Evolutionary conservation across 805 yeast species (phyloP).

Genomic region (Priceomyces haplophilus): DNA sequence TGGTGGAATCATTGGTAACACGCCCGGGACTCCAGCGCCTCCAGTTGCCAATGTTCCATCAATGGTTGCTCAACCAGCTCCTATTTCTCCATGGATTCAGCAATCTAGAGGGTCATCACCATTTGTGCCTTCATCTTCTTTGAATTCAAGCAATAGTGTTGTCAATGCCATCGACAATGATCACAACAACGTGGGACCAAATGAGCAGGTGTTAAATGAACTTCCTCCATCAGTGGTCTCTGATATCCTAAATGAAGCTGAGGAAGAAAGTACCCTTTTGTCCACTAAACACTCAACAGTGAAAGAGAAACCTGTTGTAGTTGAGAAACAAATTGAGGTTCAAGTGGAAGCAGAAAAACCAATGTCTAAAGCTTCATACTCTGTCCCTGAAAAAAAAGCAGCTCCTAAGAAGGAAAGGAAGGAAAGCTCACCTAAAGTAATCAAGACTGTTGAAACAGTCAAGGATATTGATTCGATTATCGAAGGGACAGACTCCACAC

Average conservation of each 20-base stretch:
- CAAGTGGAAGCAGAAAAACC: too few relatives aligned
- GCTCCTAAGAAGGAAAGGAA: background rate
- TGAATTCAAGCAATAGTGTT: conserved; percentile 5
- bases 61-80: conserved; percentile 32
- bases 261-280: conserved; percentile 1
- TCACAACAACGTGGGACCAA: conserved; percentile 7
- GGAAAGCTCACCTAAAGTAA: background rate
- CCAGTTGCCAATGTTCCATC: conserved; percentile 20
- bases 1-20: conserved; percentile 17
- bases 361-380: background rate
- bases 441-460: background rate
- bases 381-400: background rate
- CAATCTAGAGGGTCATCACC: conserved; percentile 41
- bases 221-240: conserved; percentile 41
- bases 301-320: background rate
- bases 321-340: background rate
- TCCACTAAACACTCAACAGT: background rate
- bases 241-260: conserved; percentile 34
- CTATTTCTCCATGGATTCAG: conserved; percentile 42
- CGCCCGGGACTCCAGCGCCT: conserved; percentile 29
- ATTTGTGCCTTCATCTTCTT: conserved; percentile 26
- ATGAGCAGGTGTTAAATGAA: conserved; percentile 33
- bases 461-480: background rate
- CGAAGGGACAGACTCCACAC: background rate
- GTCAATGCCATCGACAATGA: background rate